phyloP scores from a whole-genome alignment of 768 basidiomycete species.

The Cyathus striatus region DNA sequence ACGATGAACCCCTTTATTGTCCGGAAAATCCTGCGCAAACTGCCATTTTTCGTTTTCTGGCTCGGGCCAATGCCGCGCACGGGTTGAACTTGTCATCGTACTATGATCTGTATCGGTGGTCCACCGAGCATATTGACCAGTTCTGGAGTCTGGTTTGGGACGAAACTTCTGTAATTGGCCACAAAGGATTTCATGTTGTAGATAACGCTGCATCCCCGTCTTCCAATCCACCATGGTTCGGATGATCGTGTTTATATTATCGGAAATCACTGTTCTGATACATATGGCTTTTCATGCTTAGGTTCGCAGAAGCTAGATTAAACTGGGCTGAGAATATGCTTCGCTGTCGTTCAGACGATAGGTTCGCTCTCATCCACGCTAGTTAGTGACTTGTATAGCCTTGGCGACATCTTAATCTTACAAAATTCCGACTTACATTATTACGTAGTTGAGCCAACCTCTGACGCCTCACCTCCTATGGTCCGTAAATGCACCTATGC shows the following conservation, averaged over 20 bases:
- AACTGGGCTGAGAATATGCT: constrained; percentile 87
- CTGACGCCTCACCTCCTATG: constrained; percentile 35
- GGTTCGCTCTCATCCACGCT: constrained; percentile 64
- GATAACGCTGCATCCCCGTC: constrained; percentile 48
- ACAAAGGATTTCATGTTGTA: constrained; percentile 58
- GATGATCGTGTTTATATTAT: neutral
- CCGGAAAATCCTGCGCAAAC: constrained; percentile 38
- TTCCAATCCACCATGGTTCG: constrained; percentile 64
- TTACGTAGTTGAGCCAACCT: constrained; percentile 54
- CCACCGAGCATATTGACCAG: constrained; percentile 45
- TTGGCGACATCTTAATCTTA: constrained; percentile 9
- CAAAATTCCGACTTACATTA: neutral
- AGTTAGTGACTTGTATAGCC: constrained; percentile 41
- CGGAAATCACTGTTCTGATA: neutral
- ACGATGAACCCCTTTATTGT: constrained; percentile 24
- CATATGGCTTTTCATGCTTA: constrained; percentile 8
- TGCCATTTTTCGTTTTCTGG: constrained; percentile 44
- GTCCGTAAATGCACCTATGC: constrained; percentile 48
- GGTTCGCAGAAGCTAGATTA: constrained; percentile 54
- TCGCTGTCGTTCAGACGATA: constrained; percentile 46
- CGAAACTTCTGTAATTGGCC: constrained; percentile 51
- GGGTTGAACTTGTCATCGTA: constrained; percentile 45
- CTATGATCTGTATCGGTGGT: constrained; percentile 65
- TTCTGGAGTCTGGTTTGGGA: constrained; percentile 83
- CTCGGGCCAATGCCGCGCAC: constrained; percentile 43